Evolutionary conservation across 2,329 filamentous ascomycete genomes (phyloP).

Genomic region (Verticillium nubilum): DNA sequence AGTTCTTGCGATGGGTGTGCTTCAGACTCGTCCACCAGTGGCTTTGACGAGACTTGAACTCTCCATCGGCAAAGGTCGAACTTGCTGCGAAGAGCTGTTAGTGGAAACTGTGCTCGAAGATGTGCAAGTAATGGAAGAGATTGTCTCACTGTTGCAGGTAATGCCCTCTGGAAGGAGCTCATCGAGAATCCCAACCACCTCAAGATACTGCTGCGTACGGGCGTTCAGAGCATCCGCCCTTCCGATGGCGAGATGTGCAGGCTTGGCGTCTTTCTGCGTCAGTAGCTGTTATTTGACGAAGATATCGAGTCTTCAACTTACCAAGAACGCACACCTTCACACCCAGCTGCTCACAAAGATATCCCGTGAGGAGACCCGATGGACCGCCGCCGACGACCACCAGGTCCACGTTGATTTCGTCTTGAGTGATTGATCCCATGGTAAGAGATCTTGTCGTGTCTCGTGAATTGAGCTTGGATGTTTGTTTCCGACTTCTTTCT

Average conservation of each 20-base stretch:
- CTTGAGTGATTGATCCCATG: constrained; percentile 10
- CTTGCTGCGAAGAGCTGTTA: constrained; percentile 26
- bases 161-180: constrained; percentile 35
- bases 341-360: constrained; percentile 35
- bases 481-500: not conserved
- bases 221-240: constrained; percentile 44
- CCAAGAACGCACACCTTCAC: constrained; percentile 33
- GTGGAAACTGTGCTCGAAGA: not conserved
- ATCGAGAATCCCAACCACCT: constrained; percentile 35
- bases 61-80: constrained; percentile 38
- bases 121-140: not conserved
- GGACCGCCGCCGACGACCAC: constrained; percentile 36
- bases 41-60: constrained; percentile 41
- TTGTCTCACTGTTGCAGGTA: constrained; percentile 40
- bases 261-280: constrained; percentile 28
- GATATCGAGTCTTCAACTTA: constrained; percentile 10
- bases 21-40: constrained; percentile 41
- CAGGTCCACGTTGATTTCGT: constrained; percentile 22
- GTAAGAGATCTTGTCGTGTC: not conserved
- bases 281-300: not conserved
- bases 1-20: constrained; percentile 39
- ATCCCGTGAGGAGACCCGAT: constrained; percentile 38
- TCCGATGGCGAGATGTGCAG: constrained; percentile 31
- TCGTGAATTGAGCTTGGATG: not conserved
- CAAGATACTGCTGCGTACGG: constrained; percentile 41